Evolutionary conservation across 164 flowering plant genomes (phyloP), one percentile per base, ranked within the genome.

Genomic region (Tinospora cordifolia): DNA sequence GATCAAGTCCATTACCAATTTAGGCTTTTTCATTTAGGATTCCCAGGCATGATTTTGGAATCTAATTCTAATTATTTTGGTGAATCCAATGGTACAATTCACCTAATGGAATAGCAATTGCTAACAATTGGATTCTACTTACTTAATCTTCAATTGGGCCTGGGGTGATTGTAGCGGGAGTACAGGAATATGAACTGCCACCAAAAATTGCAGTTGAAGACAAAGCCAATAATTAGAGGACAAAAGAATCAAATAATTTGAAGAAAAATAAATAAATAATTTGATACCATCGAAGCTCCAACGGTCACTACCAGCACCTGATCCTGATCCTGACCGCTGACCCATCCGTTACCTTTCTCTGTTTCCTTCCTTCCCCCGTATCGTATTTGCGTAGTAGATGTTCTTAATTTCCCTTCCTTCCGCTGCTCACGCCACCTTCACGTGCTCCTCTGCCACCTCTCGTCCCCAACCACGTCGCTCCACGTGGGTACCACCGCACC

Each of bases 301-400:
- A 79, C 82, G 79, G 82, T 74, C 79, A 76, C 79, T 36, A 58
- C 72, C 69, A 13, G 63, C 69, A 73, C 71, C 71, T 12, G 66
- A 67, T 6, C 15, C 22, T 51, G 13, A 27, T 17, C 39, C 7
- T 14, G 21, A 51, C 59, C 59, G 70, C 76, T 17, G 59, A n/a
- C 3, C 9, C 21, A 6, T n/a, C 60, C 60, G 60, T 54, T 54
- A 19, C 60, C n/a, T 54, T 21, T 54, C 72, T 74, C 72, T 74
- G 60, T 63, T 26, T 24, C 19, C 15, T 64, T 47, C 9, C 15
- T 4, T 4, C 36, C 36, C 3, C 36, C 4, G 36, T 30, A 30
- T 30, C 4, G 36, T 30, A 30, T 30, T 30, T 30, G 36, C 4
- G 36, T 30, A 30, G 54, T 47, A 12, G 34, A 9, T 69, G 78